These are phyloP conservation scores for Nakazawaea wyomingensis DNA, from an alignment of 805 yeast species.

Conservation along the genomic window DNA sequence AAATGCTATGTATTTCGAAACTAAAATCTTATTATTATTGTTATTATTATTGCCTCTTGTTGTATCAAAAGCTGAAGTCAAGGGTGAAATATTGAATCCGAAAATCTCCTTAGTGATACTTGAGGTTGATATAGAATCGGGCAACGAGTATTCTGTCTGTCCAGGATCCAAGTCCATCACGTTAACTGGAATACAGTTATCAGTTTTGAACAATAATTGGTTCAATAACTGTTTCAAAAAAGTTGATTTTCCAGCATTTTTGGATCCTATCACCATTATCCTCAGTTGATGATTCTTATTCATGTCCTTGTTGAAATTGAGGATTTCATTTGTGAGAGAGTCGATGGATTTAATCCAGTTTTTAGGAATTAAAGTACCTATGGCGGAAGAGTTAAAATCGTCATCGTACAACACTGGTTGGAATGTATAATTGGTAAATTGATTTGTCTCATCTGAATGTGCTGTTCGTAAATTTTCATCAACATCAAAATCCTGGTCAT, in stretches of 20 bases:
- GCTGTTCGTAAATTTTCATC: constrained; percentile 14
- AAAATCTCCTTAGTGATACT: constrained; percentile 26
- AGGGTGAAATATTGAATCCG: constrained; percentile 29
- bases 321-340: constrained; percentile 14
- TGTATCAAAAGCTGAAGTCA: too few relatives aligned
- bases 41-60: too few relatives aligned
- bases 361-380: constrained; percentile 23
- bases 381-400: constrained; percentile 17
- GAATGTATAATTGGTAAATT: constrained; percentile 34
- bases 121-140: constrained; percentile 63
- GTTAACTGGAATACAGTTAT: constrained; percentile 28
- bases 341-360: constrained; percentile 21
- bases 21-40: constrained; percentile 19
- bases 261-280: constrained; percentile 53
- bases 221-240: constrained; percentile 52
- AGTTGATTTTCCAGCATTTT: constrained; percentile 82
- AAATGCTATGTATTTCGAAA: constrained; percentile 50
- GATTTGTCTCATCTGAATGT: too few relatives aligned
- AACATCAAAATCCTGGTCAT: constrained; percentile 13
- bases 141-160: constrained; percentile 72
- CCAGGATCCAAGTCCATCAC: constrained; percentile 85
- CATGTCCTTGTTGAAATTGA: not conserved
- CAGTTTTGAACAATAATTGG: constrained; percentile 27
- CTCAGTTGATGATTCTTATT: constrained; percentile 9
- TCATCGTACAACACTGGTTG: constrained; percentile 26